phyloP scores from a whole-genome alignment of 768 basidiomycete species.

The Russula lepida region DNA sequence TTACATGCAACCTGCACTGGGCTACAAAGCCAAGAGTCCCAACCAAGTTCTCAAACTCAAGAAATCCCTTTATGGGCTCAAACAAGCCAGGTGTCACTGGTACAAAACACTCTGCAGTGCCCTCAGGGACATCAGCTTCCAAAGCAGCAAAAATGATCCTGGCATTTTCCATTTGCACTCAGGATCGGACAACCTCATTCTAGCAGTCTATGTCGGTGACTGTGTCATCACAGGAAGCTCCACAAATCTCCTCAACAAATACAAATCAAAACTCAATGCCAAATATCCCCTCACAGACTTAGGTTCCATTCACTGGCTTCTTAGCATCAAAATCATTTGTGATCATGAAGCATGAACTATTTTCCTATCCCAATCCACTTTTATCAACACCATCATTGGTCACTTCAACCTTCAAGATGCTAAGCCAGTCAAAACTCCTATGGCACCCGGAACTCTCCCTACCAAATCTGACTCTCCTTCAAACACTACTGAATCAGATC shows the following conservation, averaged over 20 bases:
- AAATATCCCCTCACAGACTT: neutral
- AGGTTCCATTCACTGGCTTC: too few species aligned
- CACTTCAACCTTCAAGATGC: too few species aligned
- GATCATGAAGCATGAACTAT: slow-evolving; percentile 20
- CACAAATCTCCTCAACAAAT: neutral
- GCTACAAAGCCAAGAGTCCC: too few species aligned
- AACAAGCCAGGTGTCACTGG: slow-evolving; percentile 21
- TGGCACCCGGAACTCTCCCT: too few species aligned
- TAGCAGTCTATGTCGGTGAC: neutral
- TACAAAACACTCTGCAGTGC: slow-evolving; percentile 8
- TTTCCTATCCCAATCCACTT: slow-evolving; percentile 25
- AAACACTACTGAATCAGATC: too few species aligned
- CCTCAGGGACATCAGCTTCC: too few species aligned
- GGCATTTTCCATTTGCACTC: too few species aligned
- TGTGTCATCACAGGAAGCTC: neutral
- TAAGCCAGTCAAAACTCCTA: too few species aligned
- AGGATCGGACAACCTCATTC: slow-evolving; percentile 18
- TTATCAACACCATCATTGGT: slow-evolving; percentile 1
- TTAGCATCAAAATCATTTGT: slow-evolving; percentile 2
- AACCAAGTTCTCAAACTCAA: too few species aligned
- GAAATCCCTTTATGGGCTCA: slow-evolving; percentile 23
- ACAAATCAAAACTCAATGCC: neutral
- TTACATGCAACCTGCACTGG: slow-evolving; percentile 18
- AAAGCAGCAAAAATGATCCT: too few species aligned
- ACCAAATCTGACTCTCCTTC: too few species aligned